Evolutionary conservation across 139 green algal species (phyloP).

Genomic region (Haematococcus sp.): DNA sequence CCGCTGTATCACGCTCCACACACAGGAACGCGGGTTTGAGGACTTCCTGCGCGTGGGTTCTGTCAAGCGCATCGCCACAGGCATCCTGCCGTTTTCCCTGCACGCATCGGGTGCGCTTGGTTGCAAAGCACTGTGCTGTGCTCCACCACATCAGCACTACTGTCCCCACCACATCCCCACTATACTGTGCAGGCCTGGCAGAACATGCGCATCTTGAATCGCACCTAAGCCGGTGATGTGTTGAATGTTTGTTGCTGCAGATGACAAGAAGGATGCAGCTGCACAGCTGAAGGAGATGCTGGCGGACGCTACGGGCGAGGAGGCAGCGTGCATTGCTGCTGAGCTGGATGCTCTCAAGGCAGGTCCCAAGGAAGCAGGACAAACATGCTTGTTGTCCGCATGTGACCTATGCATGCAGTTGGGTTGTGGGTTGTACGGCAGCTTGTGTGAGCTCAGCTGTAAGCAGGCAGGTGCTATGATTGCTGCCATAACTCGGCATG

Average conservation of each 20-base stretch:
- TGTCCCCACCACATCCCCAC: too few species aligned
- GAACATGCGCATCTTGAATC: too few species aligned
- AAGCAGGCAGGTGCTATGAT: too few species aligned
- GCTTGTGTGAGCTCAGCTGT: too few species aligned
- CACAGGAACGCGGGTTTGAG: slow-evolving; percentile 51
- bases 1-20: background rate
- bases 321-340: slow-evolving; percentile 10
- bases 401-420: too few species aligned
- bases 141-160: too few species aligned
- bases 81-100: slow-evolving; percentile 69
- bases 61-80: slow-evolving; percentile 60
- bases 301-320: slow-evolving; percentile 3
- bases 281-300: slow-evolving; percentile 34
- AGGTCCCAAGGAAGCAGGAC: too few species aligned
- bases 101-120: slow-evolving; percentile 33
- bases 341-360: too few species aligned
- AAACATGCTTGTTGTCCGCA: too few species aligned
- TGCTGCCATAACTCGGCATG: background rate
- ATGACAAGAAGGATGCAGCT: slow-evolving; percentile 26
- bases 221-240: background rate
- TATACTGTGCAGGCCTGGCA: too few species aligned
- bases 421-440: too few species aligned
- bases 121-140: background rate
- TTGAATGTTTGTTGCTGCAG: background rate
- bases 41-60: slow-evolving; percentile 79